Base-by-base conservation (phyloP, 768 basidiomycete genomes). In the Trametes coccinea region DNA sequence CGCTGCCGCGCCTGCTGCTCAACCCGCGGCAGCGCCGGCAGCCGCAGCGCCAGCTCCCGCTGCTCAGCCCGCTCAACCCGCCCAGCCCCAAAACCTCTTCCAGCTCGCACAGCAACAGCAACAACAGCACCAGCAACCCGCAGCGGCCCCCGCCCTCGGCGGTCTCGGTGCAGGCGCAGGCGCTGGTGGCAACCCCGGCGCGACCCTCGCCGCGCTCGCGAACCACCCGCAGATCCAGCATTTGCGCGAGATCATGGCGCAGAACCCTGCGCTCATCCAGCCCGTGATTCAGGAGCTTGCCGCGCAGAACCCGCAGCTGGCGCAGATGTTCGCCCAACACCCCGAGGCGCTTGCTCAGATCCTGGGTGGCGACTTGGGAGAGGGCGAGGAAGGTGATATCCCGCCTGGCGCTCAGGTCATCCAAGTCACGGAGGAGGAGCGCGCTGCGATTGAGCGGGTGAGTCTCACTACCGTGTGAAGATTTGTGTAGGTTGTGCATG, bases 371-470 rank as follows among this genome's bases (percentile, higher is more conserved):
- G 78, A 76, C 22, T 73, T 76, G 37, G 74, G 71, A 17, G 76
- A 70, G 49, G 73, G 70, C 16, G 79, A 77, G 29, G 83, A 75
- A 0, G 83, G 72, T 3, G 74, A 60, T 4, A 59, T 68, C 27
- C 72, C 75, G 14, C 82, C 84, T 3, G 86, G 84, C 53, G 77
- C 84, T 1, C 82, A 86, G 43, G 81, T 88, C 1, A 77, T 98
- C 63, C 83, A 85, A 60, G 83, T 99, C 43, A 95, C 95, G 5
- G 80, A 82, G 41, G 93, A 97, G 62, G 97, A 99, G 74, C 80
- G 82, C 59, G 93, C 84, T 56, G 93, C 95, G 7, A 96, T 99
- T 62, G 82, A 88, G 73, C 82, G 97, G 69, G 93, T 98, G 73
- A 74, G 92, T 78, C 9, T 8, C 34, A 9, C 13, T 13, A 4